Evolutionary conservation across 2,329 filamentous ascomycete species (phyloP).

Genomic region (Botrytis pseudocinerea): DNA sequence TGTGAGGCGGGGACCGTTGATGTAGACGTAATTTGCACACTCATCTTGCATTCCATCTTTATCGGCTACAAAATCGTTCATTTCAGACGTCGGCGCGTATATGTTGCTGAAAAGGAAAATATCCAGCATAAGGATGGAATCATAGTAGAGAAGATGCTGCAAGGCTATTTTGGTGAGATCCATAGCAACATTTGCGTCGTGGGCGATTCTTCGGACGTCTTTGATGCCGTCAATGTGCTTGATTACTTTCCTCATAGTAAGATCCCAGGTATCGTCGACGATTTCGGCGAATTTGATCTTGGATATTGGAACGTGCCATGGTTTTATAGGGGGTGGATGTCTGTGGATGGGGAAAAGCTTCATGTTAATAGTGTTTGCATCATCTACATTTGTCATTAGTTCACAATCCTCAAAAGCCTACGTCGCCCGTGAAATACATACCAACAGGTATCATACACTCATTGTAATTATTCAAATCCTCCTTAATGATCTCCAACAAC

Average conservation of each 20-base stretch:
- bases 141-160: conserved; percentile 89
- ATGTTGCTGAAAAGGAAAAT: conserved; percentile 93
- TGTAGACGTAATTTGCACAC: conserved; percentile 75
- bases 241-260: conserved; percentile 77
- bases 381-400: conserved; percentile 57
- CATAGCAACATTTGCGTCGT: conserved; percentile 81
- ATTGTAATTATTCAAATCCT: conserved; percentile 94
- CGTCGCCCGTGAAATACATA: conserved; percentile 46
- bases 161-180: conserved; percentile 84
- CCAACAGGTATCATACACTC: conserved; percentile 98
- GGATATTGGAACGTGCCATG: conserved; percentile 86
- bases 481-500: conserved; percentile 74
- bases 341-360: conserved; percentile 87
- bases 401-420: background rate
- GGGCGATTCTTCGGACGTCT: conserved; percentile 83
- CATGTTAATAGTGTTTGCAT: conserved; percentile 92
- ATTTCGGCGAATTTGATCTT: conserved; percentile 66
- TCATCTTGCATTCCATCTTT: conserved; percentile 76
- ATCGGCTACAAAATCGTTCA: conserved; percentile 78
- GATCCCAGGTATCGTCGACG: conserved; percentile 69
- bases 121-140: conserved; percentile 85
- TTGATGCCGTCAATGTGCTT: conserved; percentile 88
- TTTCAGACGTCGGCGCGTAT: conserved; percentile 78
- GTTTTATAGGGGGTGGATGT: conserved; percentile 73
- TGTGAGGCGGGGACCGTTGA: conserved; percentile 43